phyloP scores from a whole-genome alignment of 495 filamentous ascomycete species.

The Tetracladium marchalianum region DNA sequence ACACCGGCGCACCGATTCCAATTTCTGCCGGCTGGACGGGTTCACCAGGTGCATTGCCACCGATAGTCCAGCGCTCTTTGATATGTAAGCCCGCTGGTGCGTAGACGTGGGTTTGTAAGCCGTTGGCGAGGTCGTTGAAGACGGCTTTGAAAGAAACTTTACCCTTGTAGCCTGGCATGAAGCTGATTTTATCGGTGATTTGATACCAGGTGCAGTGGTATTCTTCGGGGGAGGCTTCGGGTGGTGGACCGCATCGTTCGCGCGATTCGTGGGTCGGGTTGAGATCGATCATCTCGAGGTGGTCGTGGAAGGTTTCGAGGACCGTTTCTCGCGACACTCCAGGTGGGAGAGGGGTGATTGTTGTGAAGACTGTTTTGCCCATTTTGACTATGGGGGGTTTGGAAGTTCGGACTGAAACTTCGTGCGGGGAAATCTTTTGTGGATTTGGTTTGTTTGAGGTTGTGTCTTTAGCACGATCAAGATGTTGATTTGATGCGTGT shows the following conservation, averaged over 20 bases:
- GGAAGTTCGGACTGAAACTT: no score
- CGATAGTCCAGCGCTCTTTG: conserved; percentile 55
- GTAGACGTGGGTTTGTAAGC: conserved; percentile 66
- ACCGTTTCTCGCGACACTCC: conserved; percentile 48
- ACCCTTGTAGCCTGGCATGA: conserved; percentile 56
- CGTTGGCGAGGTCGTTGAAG: conserved; percentile 58
- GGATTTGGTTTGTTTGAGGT: no score
- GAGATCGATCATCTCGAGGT: conserved; percentile 69
- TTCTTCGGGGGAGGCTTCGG: conserved; percentile 55
- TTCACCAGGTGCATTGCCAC: conserved; percentile 55
- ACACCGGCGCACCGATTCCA: conserved; percentile 47
- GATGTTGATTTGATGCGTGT: no score
- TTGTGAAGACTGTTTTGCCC: conserved; percentile 51
- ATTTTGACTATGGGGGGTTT: conserved; percentile 22
- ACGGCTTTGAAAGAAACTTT: conserved; percentile 65
- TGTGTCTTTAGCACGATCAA: no score
- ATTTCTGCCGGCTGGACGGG: conserved; percentile 45
- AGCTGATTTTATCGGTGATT: conserved; percentile 62
- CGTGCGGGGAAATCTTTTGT: no score
- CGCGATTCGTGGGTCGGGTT: conserved; percentile 67
- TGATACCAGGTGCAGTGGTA: conserved; percentile 61
- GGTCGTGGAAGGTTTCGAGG: conserved; percentile 58
- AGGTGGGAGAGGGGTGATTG: conserved; percentile 59
- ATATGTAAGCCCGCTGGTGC: conserved; percentile 63
- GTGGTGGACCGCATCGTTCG: conserved; percentile 47